Evolutionary conservation across 768 basidiomycete species (phyloP), one percentile per base, ranked within the genome.

Genomic region (Leucosporidium yakuticum): DNA sequence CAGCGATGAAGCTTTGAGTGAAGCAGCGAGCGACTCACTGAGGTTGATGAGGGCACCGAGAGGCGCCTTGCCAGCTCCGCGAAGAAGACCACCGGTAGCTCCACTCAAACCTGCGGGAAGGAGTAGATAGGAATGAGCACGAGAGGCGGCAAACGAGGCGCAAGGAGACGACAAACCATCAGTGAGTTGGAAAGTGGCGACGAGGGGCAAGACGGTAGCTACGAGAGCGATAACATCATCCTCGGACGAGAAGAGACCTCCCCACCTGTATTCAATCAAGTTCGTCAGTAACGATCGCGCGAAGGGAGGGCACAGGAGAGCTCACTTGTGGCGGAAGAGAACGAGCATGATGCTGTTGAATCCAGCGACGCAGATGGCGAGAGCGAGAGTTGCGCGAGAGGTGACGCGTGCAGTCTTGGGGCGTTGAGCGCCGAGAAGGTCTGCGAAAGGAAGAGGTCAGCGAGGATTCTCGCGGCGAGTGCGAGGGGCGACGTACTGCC

Each of bases 21-120:
- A 48, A 36, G 47, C 55, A 70, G 34, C 62, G 57, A 53, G 58
- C 60, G 29, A 48, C 31, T 21, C 32, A 31, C 29, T 49, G 17
- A 72, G 51, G 58, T 76, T 76, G 66, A 76, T 74, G 54, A 67
- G 60, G 7, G 73, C 73, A 20, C 74, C 74, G 15, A 71, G 58
- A 23, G 65, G 54, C 66, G 89, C 89, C 78, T 87, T 89, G 27
- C 93, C 93, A 49, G 85, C 81, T 0, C 93, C 88, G 54, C 95
- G 83, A 63, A 98, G 82, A 68, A 96, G 85, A 4, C 93, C 93
- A 11, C 83, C 84, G 0, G 85, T 83, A 8, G 92, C 84, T 0
- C 83, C 86, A 4, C 83, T 77, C 17, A 63, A 7, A 19, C 55
- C 55, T 57, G 55, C 4, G 12, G 9, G n/a, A n/a, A n/a, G n/a